phyloP scores from a whole-genome alignment of 2,329 filamentous ascomycete species.

The Sclerotinia minor region DNA sequence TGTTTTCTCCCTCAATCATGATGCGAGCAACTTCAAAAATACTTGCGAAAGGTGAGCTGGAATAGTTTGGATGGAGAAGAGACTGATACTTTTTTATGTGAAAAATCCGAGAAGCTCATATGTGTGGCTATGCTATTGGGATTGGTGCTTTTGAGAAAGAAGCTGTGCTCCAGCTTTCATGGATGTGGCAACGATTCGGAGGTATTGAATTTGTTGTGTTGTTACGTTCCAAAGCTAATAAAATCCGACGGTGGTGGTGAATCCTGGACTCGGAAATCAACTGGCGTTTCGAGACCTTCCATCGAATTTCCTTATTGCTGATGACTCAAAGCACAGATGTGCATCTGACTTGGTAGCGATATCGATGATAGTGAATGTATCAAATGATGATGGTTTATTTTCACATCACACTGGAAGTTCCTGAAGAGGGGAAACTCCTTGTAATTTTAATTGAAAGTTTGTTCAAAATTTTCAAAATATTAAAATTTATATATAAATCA shows the following conservation, averaged over 20 bases:
- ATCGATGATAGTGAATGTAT: not conserved
- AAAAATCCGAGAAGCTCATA: not conserved
- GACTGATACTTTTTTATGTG: not conserved
- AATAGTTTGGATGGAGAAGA: not conserved
- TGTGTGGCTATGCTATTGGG: no score
- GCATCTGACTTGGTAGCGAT: no score
- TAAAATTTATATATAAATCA: no score
- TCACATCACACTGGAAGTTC: no score
- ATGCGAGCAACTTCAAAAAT: not conserved
- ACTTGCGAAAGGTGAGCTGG: not conserved
- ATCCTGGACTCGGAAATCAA: not conserved
- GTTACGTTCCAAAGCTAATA: rapidly evolving
- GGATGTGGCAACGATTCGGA: no score
- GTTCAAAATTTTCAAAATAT: no score
- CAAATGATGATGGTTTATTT: not conserved
- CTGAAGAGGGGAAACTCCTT: no score
- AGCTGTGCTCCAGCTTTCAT: no score
- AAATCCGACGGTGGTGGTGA: rapidly evolving
- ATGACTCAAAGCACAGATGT: no score
- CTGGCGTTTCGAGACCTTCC: no score
- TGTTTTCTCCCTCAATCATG: not conserved
- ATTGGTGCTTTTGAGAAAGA: not conserved
- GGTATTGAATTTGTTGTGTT: rapidly evolving
- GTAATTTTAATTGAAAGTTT: no score
- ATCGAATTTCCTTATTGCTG: no score